Evolutionary conservation across 192 early-diverging fungal genomes (phyloP).

Genomic region (Dissophora ornata): DNA sequence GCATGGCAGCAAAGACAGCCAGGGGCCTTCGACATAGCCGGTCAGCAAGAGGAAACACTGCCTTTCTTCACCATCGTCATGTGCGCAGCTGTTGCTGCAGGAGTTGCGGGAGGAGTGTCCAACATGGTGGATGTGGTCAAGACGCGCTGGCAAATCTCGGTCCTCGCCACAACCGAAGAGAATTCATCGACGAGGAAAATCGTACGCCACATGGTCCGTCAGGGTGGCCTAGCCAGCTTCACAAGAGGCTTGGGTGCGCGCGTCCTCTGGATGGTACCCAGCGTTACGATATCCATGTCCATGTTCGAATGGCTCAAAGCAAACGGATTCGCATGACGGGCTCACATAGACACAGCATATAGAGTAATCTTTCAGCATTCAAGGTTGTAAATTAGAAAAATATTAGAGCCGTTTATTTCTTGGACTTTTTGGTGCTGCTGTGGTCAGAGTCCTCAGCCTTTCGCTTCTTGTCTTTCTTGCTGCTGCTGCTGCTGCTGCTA

Average conservation of each 20-base stretch:
- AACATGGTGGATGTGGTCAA: conserved; percentile 84
- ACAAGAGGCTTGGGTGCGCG: conserved; percentile 74
- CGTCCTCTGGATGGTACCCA: conserved; percentile 76
- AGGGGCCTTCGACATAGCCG: background rate
- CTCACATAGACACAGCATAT: background rate
- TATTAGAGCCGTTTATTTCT: conserved; percentile 27
- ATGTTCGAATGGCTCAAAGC: conserved; percentile 76
- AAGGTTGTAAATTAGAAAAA: background rate
- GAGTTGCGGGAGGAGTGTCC: conserved; percentile 68
- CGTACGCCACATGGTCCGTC: conserved; percentile 56
- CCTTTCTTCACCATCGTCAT: conserved; percentile 68
- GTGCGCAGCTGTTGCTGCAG: conserved; percentile 69
- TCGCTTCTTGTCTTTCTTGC: conserved; percentile 43
- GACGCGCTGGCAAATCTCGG: conserved; percentile 79
- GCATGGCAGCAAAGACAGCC: conserved; percentile 16
- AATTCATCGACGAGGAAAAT: conserved; percentile 53
- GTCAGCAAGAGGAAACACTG: conserved; percentile 21
- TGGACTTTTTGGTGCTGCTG: conserved; percentile 47
- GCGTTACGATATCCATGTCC: conserved; percentile 77
- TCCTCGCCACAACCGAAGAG: conserved; percentile 23
- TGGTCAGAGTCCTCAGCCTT: conserved; percentile 25
- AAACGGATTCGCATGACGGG: conserved; percentile 15
- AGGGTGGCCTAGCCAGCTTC: conserved; percentile 72
- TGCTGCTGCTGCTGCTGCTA: conserved; percentile 3
- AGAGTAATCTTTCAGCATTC: background rate